Evolutionary conservation across 106 monocot genomes (phyloP), one percentile per base, ranked within the genome.

Genomic region (Alisma plantagoaquatica): DNA sequence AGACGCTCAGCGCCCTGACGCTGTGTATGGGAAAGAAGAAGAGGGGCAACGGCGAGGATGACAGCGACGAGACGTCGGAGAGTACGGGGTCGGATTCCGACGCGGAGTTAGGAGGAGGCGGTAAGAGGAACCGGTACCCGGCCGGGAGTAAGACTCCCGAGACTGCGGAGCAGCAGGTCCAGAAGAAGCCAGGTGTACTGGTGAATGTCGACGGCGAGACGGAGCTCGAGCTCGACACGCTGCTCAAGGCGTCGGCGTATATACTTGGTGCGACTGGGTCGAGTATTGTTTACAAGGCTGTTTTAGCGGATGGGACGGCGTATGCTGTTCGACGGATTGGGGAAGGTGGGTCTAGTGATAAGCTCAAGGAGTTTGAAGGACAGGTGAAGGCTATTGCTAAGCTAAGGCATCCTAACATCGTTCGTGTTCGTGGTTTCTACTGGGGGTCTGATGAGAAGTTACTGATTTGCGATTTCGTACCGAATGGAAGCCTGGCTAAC

Each of bases 231-330:
- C 61, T 99, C 52, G 98, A 99, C 57, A 82, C 79, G 2, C 64
- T 99, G 59, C 72, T 99, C 4, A 99, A 99, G 46, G 98, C 98
- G 0, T 86, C 98, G 17, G 98, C 98, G 3, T 99, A 99, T 70
- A 99, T 99, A n/a, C 72, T 99, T 0, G 90, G 98, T 0, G 90
- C 90, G 23, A 73, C 79, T 1, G 86, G 82, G 0, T 61, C 79
- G n/a, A 99, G 85, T 60, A 99, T 99, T 15, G 76, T 99, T 0
- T 99, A 99, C 82, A 99, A 99, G 70, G 98, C 98, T 0, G 98
- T 99, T 42, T 79, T 99, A 0, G 73, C 82, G 2, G 98, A 91
- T 43, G 98, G 90, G 24, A 86, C 76, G 1, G 76, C 79, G 1
- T 54, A 90, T 9, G 98, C 98, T 6, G 98, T 99, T 10, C 69